These are phyloP conservation scores for Penicillium thymicola DNA, from an alignment of 2,329 filamentous ascomycete genomes.

Conservation along the genomic window DNA sequence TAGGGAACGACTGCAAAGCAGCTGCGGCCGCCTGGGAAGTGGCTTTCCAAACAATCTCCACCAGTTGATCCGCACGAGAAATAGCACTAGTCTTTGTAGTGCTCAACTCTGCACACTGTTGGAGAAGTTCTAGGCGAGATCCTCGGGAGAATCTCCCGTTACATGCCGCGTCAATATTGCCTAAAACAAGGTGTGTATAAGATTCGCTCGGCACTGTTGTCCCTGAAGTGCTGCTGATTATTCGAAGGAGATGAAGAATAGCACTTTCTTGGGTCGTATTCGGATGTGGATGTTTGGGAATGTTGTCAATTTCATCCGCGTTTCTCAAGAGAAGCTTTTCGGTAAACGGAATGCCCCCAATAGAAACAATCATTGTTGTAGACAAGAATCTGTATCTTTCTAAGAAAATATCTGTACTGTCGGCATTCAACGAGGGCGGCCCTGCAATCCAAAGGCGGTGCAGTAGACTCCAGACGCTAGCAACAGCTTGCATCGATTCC, in stretches of 20 bases:
- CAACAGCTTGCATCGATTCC: conserved; percentile 78
- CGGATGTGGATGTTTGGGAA: conserved; percentile 31
- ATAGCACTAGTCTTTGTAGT: conserved; percentile 14
- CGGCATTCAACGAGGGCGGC: conserved; percentile 38
- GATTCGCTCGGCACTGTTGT: conserved; percentile 20
- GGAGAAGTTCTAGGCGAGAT: conserved; percentile 38
- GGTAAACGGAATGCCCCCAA: conserved; percentile 51
- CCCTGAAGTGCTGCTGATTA: conserved; percentile 27
- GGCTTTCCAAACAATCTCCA: conserved; percentile 35
- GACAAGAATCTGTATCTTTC: conserved; percentile 52
- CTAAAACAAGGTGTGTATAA: conserved; percentile 30
- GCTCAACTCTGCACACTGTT: conserved; percentile 36
- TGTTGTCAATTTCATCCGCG: conserved; percentile 51
- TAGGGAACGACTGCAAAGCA: conserved; percentile 41
- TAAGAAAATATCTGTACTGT: conserved; percentile 41
- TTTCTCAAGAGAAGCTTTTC: conserved; percentile 51
- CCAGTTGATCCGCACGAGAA: conserved; percentile 10
- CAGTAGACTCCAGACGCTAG: conserved; percentile 66
- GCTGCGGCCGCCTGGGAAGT: conserved; percentile 33
- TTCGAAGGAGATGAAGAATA: conserved; percentile 39
- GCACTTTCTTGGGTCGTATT: conserved; percentile 35
- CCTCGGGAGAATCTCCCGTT: conserved; percentile 34
- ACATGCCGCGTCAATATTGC: conserved; percentile 34
- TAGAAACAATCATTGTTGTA: conserved; percentile 48
- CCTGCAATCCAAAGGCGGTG: conserved; percentile 65